A percentile compares a stretch with the other conserved stretches of the same genome.
Evolutionary conservation across 1,284 basidiomycete genomes (phyloP).

Genomic region (Flammula alnicola): DNA sequence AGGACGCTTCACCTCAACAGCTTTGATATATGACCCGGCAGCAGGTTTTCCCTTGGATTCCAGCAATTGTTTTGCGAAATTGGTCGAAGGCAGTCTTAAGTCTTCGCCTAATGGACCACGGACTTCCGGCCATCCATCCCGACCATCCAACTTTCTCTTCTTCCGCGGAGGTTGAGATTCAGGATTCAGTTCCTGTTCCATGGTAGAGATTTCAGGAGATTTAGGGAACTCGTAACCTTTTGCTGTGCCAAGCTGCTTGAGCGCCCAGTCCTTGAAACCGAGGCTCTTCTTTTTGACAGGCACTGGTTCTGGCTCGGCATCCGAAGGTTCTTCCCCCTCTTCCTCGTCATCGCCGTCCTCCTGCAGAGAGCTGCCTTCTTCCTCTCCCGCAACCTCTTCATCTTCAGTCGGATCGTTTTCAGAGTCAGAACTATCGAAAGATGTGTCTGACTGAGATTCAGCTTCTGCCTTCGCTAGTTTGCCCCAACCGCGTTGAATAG

Average conservation of each 20-base stretch:
- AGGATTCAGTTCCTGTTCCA: constrained; percentile 26
- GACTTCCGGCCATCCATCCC: constrained; percentile 43
- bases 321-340: constrained; percentile 11
- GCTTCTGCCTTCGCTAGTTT: constrained; percentile 20
- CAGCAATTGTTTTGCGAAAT: constrained; percentile 62
- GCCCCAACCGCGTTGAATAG: constrained; percentile 42
- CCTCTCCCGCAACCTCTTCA: constrained; percentile 36
- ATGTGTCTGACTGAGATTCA: constrained; percentile 55
- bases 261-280: constrained; percentile 87
- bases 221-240: constrained; percentile 51
- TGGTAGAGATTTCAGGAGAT: constrained; percentile 9
- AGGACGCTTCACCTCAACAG: constrained; percentile 72
- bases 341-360: constrained; percentile 23
- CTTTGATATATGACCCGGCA: constrained; percentile 37
- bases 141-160: constrained; percentile 46
- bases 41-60: constrained; percentile 31
- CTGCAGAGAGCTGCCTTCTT: constrained; percentile 13
- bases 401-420: constrained; percentile 30
- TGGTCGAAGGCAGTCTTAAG: constrained; percentile 62
- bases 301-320: constrained; percentile 7
- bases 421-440: constrained; percentile 80
- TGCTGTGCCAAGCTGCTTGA: constrained; percentile 68
- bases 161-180: constrained; percentile 38
- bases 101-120: constrained; percentile 74
- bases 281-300: constrained; percentile 45